Percentiles rank a stretch among this genome's conserved stretches.
Evolutionary conservation across 2,329 filamentous ascomycete species (phyloP).

Genomic region (Penicillium capsulatum): DNA sequence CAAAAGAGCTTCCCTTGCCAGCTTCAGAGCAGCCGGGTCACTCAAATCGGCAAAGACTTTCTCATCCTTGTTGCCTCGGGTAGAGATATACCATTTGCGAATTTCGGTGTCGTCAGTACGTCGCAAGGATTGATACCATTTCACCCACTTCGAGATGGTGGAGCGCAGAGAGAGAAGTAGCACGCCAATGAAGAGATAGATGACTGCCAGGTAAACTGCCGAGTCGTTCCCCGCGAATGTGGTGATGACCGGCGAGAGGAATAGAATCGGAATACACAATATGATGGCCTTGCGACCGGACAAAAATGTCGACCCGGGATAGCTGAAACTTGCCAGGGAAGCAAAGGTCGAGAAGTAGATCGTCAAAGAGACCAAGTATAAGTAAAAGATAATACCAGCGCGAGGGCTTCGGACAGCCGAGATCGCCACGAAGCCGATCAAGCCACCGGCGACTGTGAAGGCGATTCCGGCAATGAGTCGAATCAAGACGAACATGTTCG

Average conservation of each 20-base stretch:
- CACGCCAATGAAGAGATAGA: slow-evolving; percentile 51
- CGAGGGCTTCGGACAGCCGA: slow-evolving; percentile 43
- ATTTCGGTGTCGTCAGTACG: slow-evolving; percentile 39
- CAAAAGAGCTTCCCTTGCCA: slow-evolving; percentile 46
- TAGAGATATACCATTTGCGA: slow-evolving; percentile 38
- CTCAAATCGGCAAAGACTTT: slow-evolving; percentile 45
- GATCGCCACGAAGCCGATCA: slow-evolving; percentile 53
- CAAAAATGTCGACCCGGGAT: slow-evolving; percentile 52
- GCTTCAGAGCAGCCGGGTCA: slow-evolving; percentile 47
- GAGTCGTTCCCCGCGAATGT: slow-evolving; percentile 53
- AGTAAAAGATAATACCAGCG: slow-evolving; percentile 54
- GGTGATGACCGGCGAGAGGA: slow-evolving; percentile 55
- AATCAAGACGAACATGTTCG: slow-evolving; percentile 54
- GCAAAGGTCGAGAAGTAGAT: slow-evolving; percentile 58
- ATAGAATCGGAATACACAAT: slow-evolving; percentile 52
- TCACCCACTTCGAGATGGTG: slow-evolving; percentile 56
- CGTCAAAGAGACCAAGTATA: slow-evolving; percentile 56
- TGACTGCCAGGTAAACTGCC: slow-evolving; percentile 53
- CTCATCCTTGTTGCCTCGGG: slow-evolving; percentile 30
- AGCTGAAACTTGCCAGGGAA: slow-evolving; percentile 51
- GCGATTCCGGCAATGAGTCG: slow-evolving; percentile 50
- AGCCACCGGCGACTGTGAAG: slow-evolving; percentile 50
- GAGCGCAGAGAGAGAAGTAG: slow-evolving; percentile 53
- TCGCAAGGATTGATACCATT: slow-evolving; percentile 48
- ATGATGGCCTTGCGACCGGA: slow-evolving; percentile 57